phyloP scores from a whole-genome alignment of 2,329 filamentous ascomycete species.

The Paraphaeosphaeria sporulosa region DNA sequence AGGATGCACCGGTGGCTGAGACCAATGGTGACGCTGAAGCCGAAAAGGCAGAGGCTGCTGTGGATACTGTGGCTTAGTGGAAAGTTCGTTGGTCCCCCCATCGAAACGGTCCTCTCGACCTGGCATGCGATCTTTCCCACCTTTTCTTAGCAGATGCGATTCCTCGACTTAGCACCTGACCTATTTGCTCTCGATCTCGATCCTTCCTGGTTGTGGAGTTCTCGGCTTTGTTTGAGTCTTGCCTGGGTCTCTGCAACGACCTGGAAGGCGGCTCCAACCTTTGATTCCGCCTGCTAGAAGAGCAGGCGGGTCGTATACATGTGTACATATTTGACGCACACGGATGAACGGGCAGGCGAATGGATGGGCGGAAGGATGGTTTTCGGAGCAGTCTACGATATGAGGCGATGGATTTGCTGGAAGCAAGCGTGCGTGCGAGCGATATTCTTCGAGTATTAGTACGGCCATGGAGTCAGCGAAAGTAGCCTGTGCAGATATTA shows the following conservation, averaged over 20 bases:
- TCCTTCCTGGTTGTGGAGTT: not conserved
- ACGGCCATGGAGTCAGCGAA: not conserved
- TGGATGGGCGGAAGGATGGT: not conserved
- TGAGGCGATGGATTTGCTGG: not conserved
- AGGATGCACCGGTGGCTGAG: conserved; percentile 28
- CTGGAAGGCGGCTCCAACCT: not conserved
- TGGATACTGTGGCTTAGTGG: conserved; percentile 20
- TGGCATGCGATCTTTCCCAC: not conserved
- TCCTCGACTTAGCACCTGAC: not conserved
- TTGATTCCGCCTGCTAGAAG: not conserved
- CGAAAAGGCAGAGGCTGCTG: conserved; percentile 21
- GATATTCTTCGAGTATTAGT: not conserved
- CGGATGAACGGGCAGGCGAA: not conserved
- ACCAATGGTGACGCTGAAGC: conserved; percentile 21
- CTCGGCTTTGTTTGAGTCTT: not conserved
- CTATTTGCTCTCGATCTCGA: not conserved
- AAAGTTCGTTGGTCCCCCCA: not conserved
- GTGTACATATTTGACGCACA: conserved; percentile 18
- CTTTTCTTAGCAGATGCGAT: not conserved
- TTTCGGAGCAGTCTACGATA: not conserved
- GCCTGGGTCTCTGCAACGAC: not conserved
- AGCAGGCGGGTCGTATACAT: not conserved
- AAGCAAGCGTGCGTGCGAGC: conserved; percentile 10
- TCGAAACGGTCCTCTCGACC: not conserved
- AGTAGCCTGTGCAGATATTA: not conserved